Evolutionary conservation across 768 basidiomycete genomes (phyloP).

Genomic region (Termitomyces titanicus): DNA sequence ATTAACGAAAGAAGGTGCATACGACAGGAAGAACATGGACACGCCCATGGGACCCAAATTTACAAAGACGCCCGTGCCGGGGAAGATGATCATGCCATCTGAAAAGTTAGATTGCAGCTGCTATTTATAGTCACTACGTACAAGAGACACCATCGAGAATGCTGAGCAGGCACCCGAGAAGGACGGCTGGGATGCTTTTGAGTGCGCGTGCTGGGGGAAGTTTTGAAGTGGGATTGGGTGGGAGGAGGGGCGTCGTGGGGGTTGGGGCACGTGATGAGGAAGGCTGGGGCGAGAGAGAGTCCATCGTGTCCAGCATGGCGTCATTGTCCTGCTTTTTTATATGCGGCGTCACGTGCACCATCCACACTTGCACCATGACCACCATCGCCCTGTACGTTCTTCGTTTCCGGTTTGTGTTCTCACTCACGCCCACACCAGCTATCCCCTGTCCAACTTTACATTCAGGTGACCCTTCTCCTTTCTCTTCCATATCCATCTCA

Average conservation of each 20-base stretch:
- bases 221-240: too few species aligned
- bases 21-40: slow-evolving; percentile 92
- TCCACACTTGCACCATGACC: slow-evolving; percentile 9
- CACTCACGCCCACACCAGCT: slow-evolving; percentile 37
- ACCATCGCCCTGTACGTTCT: slow-evolving; percentile 46
- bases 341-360: slow-evolving; percentile 12
- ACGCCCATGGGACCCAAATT: slow-evolving; percentile 86
- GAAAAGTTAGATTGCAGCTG: too few species aligned
- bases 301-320: too few species aligned
- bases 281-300: too few species aligned
- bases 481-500: too few species aligned
- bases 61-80: slow-evolving; percentile 74
- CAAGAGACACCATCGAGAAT: slow-evolving; percentile 93
- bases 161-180: slow-evolving; percentile 83
- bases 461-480: slow-evolving; percentile 58
- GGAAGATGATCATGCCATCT: slow-evolving; percentile 98
- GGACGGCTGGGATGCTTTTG: slow-evolving; percentile 71
- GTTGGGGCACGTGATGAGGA: slow-evolving; percentile 6
- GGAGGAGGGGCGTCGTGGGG: slow-evolving; percentile 13
- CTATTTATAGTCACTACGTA: too few species aligned
- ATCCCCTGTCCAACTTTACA: slow-evolving; percentile 87
- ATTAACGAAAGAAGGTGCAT: slow-evolving; percentile 17
- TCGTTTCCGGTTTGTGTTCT: not conserved
- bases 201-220: slow-evolving; percentile 27
- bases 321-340: too few species aligned